phyloP scores from a whole-genome alignment of 2,329 filamentous ascomycete genomes.

The Biscogniauxia mediterranea region DNA sequence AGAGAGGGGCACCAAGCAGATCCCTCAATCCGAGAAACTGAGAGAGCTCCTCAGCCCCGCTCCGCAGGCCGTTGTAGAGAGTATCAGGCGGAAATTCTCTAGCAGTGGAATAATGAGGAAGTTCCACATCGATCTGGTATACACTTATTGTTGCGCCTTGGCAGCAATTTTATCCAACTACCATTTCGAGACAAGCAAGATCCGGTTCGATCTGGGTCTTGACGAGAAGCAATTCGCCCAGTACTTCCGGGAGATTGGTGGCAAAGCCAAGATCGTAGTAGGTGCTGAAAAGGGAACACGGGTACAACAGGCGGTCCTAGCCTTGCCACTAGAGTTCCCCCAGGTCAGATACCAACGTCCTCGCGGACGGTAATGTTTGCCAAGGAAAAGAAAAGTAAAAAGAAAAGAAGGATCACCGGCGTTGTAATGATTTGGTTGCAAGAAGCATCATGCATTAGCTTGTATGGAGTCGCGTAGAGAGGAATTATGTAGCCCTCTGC shows the following conservation, averaged over 20 bases:
- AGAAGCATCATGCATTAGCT: too few species aligned
- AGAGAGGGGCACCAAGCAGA: conserved; percentile 45
- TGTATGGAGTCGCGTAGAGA: too few species aligned
- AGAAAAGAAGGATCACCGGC: too few species aligned
- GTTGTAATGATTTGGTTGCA: too few species aligned
- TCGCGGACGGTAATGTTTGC: conserved; percentile 18
- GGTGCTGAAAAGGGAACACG: conserved; percentile 59
- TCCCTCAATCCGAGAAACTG: conserved; percentile 64
- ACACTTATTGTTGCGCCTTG: conserved; percentile 71
- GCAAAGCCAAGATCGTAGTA: conserved; percentile 59
- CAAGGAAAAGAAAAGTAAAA: not conserved
- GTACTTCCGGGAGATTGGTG: conserved; percentile 77
- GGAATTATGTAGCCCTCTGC: too few species aligned
- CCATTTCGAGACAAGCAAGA: conserved; percentile 66
- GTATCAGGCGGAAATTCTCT: conserved; percentile 68
- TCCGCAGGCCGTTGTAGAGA: conserved; percentile 62
- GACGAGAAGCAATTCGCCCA: conserved; percentile 68
- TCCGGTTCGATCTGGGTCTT: conserved; percentile 70
- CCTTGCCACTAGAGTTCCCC: conserved; percentile 80
- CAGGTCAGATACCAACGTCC: conserved; percentile 46
- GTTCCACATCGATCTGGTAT: conserved; percentile 68
- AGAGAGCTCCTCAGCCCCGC: conserved; percentile 54
- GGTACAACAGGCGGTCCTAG: conserved; percentile 64
- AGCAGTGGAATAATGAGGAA: conserved; percentile 64
- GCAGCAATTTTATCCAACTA: conserved; percentile 72